A percentile compares a stretch with the other conserved stretches of the same genome.
Conservation (phyloP, 2,329 filamentous ascomycete genomes). For the Scedosporium dehoogii region DNA sequence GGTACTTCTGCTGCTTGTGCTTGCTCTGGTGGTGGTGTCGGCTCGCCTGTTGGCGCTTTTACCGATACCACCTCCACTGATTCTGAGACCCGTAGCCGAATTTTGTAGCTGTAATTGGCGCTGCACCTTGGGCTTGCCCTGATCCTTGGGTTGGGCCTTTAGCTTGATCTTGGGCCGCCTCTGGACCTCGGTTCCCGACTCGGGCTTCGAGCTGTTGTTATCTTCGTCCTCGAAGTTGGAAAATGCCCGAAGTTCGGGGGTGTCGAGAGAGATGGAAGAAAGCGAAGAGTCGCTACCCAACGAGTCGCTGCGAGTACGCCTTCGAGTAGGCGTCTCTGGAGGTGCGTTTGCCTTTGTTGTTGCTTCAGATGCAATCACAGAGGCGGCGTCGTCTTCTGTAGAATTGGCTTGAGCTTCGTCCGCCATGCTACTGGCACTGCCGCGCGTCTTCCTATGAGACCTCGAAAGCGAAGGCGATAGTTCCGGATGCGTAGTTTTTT, state of each 20-base stretch:
- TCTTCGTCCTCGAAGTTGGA: background rate
- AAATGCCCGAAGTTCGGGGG: background rate
- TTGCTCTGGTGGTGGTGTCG: background rate
- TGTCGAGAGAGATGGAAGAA: constrained; percentile 19
- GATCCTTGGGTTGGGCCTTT: background rate
- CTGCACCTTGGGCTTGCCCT: background rate
- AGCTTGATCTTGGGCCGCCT: background rate
- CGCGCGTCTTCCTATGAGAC: background rate
- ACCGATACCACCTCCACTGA: background rate
- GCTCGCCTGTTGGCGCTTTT: background rate
- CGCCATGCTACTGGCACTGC: background rate
- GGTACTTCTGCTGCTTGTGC: background rate
- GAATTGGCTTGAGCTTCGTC: background rate
- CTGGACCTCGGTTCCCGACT: background rate
- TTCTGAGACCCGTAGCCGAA: background rate
- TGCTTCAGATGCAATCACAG: background rate
- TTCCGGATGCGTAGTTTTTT: constrained; percentile 20
- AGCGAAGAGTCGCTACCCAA: constrained; percentile 33
- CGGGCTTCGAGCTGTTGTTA: background rate
- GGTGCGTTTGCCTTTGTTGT: constrained; percentile 3
- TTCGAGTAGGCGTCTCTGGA: constrained; percentile 25
- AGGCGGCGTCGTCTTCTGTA: background rate
- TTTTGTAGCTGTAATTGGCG: constrained; percentile 2
- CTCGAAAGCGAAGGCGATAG: constrained; percentile 2
- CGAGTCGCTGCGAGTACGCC: constrained; percentile 24